phyloP scores from a whole-genome alignment of 352 stramenopile genomes.

The Phytopythium ostracodes region DNA sequence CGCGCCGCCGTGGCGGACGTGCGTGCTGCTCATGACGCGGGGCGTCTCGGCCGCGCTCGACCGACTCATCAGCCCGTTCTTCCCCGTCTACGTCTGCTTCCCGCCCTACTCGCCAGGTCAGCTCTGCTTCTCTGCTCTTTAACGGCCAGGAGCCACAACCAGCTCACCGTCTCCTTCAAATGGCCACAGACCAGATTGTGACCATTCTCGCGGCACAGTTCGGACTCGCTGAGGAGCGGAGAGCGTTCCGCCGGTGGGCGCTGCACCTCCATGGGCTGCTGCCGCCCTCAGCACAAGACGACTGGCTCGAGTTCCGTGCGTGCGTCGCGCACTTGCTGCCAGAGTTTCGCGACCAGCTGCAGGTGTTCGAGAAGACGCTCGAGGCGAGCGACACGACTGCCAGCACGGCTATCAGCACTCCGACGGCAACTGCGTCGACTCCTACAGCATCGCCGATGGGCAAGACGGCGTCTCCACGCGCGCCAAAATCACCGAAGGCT shows the following conservation, averaged over 20 bases:
- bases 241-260: slow-evolving; percentile 52
- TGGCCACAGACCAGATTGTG: slow-evolving; percentile 35
- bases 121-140: not conserved
- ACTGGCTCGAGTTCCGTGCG: slow-evolving; percentile 66
- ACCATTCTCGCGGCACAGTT: slow-evolving; percentile 64
- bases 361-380: slow-evolving; percentile 8
- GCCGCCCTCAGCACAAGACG: slow-evolving; percentile 36
- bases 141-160: not conserved
- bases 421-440: not conserved
- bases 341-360: slow-evolving; percentile 25
- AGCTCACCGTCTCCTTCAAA: slow-evolving; percentile 3
- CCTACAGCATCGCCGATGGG: too few relatives aligned
- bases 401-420: not conserved
- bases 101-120: slow-evolving; percentile 52
- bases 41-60: slow-evolving; percentile 69
- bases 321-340: slow-evolving; percentile 51
- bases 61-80: slow-evolving; percentile 41
- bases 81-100: slow-evolving; percentile 53
- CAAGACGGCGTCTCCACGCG: slow-evolving; percentile 1
- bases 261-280: slow-evolving; percentile 42
- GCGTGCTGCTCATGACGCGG: slow-evolving; percentile 59
- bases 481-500: slow-evolving; percentile 10
- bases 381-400: slow-evolving; percentile 5
- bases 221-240: slow-evolving; percentile 26
- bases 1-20: slow-evolving; percentile 43